These are phyloP conservation scores for Entophlyctis luteolus DNA, from an alignment of 192 early-diverging fungal genomes.

Conservation along the genomic window DNA sequence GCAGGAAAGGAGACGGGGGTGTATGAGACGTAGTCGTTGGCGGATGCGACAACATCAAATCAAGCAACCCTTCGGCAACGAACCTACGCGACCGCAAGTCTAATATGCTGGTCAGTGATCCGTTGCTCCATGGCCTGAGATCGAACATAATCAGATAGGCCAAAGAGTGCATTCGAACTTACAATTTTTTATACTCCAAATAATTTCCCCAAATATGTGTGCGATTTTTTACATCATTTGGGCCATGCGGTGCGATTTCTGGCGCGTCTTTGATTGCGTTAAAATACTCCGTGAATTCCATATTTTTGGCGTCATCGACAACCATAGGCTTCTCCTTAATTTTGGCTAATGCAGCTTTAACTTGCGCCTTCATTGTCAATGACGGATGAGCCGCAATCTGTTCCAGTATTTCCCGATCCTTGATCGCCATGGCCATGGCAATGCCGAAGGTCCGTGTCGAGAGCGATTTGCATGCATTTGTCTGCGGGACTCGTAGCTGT, in stretches of 20 bases:
- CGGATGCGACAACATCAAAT: not conserved
- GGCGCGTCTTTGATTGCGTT: not conserved
- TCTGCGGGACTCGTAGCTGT: constrained; percentile 4
- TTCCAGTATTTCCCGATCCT: not conserved
- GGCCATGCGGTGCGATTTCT: not conserved
- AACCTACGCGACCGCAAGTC: not conserved
- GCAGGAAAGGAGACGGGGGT: not conserved
- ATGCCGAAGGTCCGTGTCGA: constrained; percentile 1
- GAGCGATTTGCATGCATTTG: constrained; percentile 4
- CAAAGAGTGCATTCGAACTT: not conserved
- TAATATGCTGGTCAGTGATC: not conserved
- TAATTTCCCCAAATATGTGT: not conserved
- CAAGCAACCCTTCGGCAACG: not conserved
- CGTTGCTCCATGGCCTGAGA: not conserved
- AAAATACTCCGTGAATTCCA: not conserved
- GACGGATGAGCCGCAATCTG: constrained; percentile 7
- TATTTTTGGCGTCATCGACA: not conserved
- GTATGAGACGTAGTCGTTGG: not conserved
- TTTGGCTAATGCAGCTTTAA: not conserved
- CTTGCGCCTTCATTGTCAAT: not conserved
- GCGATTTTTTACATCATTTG: not conserved
- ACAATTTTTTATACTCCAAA: not conserved
- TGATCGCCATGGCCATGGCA: constrained; percentile 4
- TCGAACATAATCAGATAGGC: not conserved
- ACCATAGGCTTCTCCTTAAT: not conserved